phyloP scores from a whole-genome alignment of 768 basidiomycete species.

The Suillus luteus region DNA sequence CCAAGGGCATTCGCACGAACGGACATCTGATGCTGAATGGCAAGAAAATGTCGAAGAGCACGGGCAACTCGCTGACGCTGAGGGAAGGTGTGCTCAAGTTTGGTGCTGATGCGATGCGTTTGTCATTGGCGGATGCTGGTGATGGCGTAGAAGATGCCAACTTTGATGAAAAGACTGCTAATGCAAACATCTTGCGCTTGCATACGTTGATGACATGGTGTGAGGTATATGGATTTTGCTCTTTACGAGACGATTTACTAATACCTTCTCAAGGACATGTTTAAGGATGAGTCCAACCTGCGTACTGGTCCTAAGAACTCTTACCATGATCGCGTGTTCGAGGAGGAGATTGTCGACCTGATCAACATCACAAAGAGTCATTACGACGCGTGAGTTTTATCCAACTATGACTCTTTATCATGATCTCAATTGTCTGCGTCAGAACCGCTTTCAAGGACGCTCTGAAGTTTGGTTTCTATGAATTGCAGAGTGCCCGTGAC shows the following conservation, averaged over 20 bases:
- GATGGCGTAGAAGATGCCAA: slow-evolving; percentile 98
- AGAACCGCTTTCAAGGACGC: slow-evolving; percentile 97
- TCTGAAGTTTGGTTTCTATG: slow-evolving; percentile 93
- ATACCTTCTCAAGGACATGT: slow-evolving; percentile 64
- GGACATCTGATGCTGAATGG: slow-evolving; percentile 97
- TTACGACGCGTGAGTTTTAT: slow-evolving; percentile 71
- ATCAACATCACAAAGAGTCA: slow-evolving; percentile 80
- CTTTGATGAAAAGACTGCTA: slow-evolving; percentile 98
- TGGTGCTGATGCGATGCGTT: slow-evolving; percentile 91
- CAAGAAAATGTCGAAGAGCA: slow-evolving; percentile 98
- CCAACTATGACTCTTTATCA: background rate
- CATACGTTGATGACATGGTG: slow-evolving; percentile 93
- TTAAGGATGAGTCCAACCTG: slow-evolving; percentile 67
- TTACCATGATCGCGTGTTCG: slow-evolving; percentile 89
- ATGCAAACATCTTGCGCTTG: slow-evolving; percentile 92
- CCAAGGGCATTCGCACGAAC: slow-evolving; percentile 89
- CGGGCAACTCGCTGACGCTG: slow-evolving; percentile 93
- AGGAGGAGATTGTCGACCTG: slow-evolving; percentile 86
- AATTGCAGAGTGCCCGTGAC: slow-evolving; percentile 87
- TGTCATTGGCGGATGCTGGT: slow-evolving; percentile 94
- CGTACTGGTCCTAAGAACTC: slow-evolving; percentile 70
- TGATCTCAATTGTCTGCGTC: slow-evolving; percentile 9
- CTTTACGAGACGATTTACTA: background rate
- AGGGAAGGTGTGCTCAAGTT: slow-evolving; percentile 90
- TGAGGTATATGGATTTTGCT: slow-evolving; percentile 54